Percentiles rank a stretch among this genome's conserved stretches.
Conservation (phyloP, 1,139 yeast species). For the Candida freyschussii region DNA sequence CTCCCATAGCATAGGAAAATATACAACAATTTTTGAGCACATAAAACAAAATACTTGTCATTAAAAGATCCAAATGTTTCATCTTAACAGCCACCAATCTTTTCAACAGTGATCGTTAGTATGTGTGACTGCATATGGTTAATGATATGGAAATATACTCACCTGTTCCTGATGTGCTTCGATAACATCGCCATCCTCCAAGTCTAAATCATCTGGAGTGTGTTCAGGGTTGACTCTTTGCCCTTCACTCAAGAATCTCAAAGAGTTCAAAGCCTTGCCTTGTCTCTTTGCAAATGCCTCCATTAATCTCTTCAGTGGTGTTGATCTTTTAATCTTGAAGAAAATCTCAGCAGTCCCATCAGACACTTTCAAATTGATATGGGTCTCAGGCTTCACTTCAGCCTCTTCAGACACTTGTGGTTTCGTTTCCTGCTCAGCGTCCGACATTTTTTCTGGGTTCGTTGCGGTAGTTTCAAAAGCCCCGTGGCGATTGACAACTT, state of each 20-base stretch:
- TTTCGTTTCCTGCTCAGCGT: conserved; percentile 29
- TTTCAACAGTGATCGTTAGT: conserved; percentile 4
- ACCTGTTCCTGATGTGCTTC: conserved; percentile 98
- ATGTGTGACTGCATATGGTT: neutral
- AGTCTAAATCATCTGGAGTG: conserved; percentile 87
- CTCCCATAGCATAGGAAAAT: too few relatives aligned
- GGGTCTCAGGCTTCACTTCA: conserved; percentile 64
- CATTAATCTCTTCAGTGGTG: conserved; percentile 92
- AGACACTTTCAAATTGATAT: conserved; percentile 88
- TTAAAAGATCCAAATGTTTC: conserved; percentile 1
- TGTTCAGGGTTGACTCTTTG: conserved; percentile 82
- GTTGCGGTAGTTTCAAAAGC: neutral
- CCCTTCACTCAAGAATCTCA: conserved; percentile 92
- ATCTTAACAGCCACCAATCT: conserved; percentile 25
- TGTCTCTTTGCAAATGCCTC: conserved; percentile 98
- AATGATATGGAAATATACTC: conserved; percentile 33
- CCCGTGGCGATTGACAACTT: neutral
- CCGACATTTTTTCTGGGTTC: conserved; percentile 25
- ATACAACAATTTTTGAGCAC: too few relatives aligned
- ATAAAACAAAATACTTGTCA: neutral
- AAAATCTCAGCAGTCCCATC: conserved; percentile 92
- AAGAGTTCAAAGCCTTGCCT: conserved; percentile 77
- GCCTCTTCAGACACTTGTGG: conserved; percentile 39
- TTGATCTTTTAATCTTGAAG: conserved; percentile 90
- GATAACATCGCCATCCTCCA: conserved; percentile 93